Evolutionary conservation across 805 yeast species (phyloP), one percentile per base, ranked within the genome.

Genomic region (Lachancea sp.): DNA sequence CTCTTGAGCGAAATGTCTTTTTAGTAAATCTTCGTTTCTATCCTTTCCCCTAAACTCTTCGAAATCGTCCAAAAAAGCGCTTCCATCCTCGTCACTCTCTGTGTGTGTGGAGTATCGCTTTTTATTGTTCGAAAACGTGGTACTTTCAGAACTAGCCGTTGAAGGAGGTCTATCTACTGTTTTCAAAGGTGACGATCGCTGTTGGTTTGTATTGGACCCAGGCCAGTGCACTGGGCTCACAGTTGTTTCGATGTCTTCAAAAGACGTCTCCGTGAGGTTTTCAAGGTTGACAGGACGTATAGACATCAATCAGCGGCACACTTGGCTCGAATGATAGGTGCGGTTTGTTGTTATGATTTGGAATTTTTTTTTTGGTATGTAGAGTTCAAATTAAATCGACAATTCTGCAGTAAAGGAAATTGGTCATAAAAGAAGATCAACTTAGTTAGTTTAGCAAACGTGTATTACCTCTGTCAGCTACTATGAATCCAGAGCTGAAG

Each of bases 221-320:
- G 25, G 5, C 45, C 43, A 21, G 30, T 36, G 34, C 18, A 33
- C 39, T 3, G 37, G 34, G 6, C 52, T 43, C 36, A 55, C 51
- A 1, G 62, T 51, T 3, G 59, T 51, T 25, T 58, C 62, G 25
- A 58, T 34, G 37, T 59, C 61, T 38, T 59, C 64, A 45, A 59
- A 59, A 12, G 62, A 56, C 4, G 60, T 51, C 29, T 59, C 64
- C 15, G 59, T 50, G 19, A 49, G 35, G 8, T 48, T 56, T 13
- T 49, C 55, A 21, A 39, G 34, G 22, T 40, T 24, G 5, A 38
- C 34, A n/a, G 51, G 51, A 24, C 55, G 45, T 33, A 51, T 51
- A 20, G 55, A 51, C 55, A 49, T 51, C 19, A 13, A 19, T n/a
- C 29, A 16, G 15, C 4, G 13, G 23, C 18, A 26, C n/a, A 8